Evolutionary conservation across 1,139 yeast species (phyloP), one percentile per base, ranked within the genome.

Genomic region (Protomyces lactucae-debilis): DNA sequence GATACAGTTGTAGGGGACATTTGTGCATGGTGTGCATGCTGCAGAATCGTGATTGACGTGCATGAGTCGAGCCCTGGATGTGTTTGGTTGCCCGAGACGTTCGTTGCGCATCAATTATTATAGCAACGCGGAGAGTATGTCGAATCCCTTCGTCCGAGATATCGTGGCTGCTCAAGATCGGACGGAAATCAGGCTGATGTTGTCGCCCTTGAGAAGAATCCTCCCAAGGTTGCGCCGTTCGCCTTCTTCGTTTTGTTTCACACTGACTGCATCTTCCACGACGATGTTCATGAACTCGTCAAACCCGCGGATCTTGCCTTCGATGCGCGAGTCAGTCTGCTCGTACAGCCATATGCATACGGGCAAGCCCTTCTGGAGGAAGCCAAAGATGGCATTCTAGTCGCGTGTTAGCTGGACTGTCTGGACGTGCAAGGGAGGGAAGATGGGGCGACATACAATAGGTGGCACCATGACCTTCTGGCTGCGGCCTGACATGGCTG

Each of bases 211-310:
- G 66, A 95, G 78, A 69, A 95, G 75, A 40, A 93, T 83, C 65
- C 88, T 72, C 23, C 81, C 87, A 57, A 85, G 68, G 8, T 72
- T 71, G 16, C 81, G 74, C 69, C 72, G 77, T 67, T 75, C 71
- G n/a, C 16, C 52, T 9, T 14, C 57, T 5, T 39, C 52, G 5
- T 25, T 16, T 61, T 72, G 68, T 67, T 77, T 72, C 71, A 87
- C 77, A 71, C 93, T 97, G 18, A 82, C 80, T 0, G 98, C 97
- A 65, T 91, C 93, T 67, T 89, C 96, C 14, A 95, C 77, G n/a
- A 92, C 98, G 18, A 95, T 77, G 72, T 95, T 95, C 99, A 95
- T 93, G 72, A 91, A 93, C 77, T 95, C 99, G 75, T 95, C 99
- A 75, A 95, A 93, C 0, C 99, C 99, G 71, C 79, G 80, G 57